Conservation (phyloP, 306 rosid genomes). For the Lupinus albus region DNA sequence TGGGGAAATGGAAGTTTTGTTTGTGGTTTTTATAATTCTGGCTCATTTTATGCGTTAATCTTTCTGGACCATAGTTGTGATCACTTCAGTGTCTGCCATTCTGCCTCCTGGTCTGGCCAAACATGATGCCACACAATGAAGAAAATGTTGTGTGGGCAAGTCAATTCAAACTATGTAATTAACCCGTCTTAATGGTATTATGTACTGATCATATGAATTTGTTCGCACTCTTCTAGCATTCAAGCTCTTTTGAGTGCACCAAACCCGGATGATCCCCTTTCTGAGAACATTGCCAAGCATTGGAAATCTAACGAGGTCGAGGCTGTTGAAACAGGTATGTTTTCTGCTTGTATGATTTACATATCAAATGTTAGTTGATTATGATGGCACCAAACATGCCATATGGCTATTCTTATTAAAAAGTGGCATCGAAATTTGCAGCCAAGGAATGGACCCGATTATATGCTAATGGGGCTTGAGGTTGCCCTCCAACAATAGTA, state of each 20-base stretch:
- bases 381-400: slow-evolving; percentile 7
- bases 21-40: not conserved
- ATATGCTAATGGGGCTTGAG: slow-evolving; percentile 78
- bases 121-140: not conserved
- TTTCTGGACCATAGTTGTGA: slow-evolving; percentile 5
- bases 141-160: slow-evolving; percentile 16
- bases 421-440: slow-evolving; percentile 44
- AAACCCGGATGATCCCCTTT: slow-evolving; percentile 93
- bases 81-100: not conserved
- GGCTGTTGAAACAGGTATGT: slow-evolving; percentile 89
- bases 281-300: slow-evolving; percentile 94
- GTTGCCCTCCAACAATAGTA: slow-evolving; percentile 47
- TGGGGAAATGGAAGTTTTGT: not conserved
- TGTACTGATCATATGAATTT: slow-evolving; percentile 21
- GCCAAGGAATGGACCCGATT: slow-evolving; percentile 92
- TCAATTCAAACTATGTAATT: not conserved
- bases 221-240: slow-evolving; percentile 49
- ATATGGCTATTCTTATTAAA: slow-evolving; percentile 12
- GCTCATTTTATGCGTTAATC: not conserved
- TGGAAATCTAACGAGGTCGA: slow-evolving; percentile 91
- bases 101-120: not conserved
- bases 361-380: not conserved
- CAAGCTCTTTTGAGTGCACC: slow-evolving; percentile 98
- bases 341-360: slow-evolving; percentile 3
- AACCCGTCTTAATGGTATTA: not conserved